Percentiles rank a stretch among this genome's conserved stretches.
These are phyloP conservation scores for Leccinum truebloodii DNA, from an alignment of 768 basidiomycete genomes.

Conservation along the genomic window DNA sequence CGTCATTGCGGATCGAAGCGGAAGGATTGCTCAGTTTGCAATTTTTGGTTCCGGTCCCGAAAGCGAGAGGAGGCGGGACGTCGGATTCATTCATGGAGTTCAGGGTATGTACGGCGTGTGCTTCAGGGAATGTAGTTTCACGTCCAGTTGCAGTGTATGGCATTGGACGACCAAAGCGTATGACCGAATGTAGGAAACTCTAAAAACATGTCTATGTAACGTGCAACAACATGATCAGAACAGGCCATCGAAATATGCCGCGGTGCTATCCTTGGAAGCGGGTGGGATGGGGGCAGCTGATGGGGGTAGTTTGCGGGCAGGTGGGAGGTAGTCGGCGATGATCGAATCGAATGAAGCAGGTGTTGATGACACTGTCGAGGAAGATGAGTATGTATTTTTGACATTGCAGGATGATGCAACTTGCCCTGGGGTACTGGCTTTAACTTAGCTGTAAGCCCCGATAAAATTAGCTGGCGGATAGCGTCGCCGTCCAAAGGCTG, in stretches of 20 bases:
- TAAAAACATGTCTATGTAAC: constrained; percentile 18
- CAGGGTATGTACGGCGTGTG: constrained; percentile 53
- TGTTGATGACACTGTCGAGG: constrained; percentile 39
- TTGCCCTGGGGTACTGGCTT: constrained; percentile 50
- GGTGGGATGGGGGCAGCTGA: constrained; percentile 5
- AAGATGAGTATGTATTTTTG: constrained; percentile 10
- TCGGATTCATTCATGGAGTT: constrained; percentile 84
- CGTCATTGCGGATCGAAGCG: constrained; percentile 83
- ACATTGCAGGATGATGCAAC: constrained; percentile 8
- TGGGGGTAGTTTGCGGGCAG: constrained; percentile 26
- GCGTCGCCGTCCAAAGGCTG: constrained; percentile 63
- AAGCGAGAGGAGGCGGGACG: constrained; percentile 37
- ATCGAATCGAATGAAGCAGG: constrained; percentile 68
- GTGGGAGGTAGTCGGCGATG: constrained; percentile 69
- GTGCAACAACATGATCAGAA: constrained; percentile 18
- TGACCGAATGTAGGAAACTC: constrained; percentile 19
- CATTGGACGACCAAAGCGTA: constrained; percentile 33
- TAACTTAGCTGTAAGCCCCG: constrained; percentile 54
- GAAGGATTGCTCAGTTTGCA: constrained; percentile 86
- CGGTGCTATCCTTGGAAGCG: constrained; percentile 29
- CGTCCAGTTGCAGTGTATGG: constrained; percentile 24
- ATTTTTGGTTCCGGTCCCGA: constrained; percentile 74
- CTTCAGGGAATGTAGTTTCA: constrained; percentile 12
- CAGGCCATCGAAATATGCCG: constrained; percentile 46
- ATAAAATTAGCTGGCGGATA: constrained; percentile 66